Evolutionary conservation across 768 basidiomycete genomes (phyloP).

Genomic region (Mycena sanguinolenta): DNA sequence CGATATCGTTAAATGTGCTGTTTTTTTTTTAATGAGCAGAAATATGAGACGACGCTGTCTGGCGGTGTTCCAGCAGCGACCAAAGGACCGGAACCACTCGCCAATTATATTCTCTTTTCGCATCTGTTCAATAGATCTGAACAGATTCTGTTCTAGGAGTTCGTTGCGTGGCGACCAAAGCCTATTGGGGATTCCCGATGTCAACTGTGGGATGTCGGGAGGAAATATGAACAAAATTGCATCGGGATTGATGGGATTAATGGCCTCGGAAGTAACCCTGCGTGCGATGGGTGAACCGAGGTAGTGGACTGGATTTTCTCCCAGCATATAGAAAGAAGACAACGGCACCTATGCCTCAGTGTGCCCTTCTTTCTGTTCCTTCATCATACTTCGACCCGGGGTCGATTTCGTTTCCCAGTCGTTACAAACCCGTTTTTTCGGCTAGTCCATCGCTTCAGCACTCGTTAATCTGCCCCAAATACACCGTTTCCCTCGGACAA

Average conservation of each 20-base stretch:
- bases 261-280: background rate
- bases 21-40: too few relatives aligned
- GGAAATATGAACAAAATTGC: background rate
- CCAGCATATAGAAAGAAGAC: background rate
- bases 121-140: background rate
- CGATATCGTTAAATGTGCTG: too few relatives aligned
- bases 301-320: background rate
- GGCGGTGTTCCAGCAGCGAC: too few relatives aligned
- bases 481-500: background rate
- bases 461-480: background rate
- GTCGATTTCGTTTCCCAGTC: conserved; percentile 2
- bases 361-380: background rate
- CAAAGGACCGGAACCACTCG: too few relatives aligned
- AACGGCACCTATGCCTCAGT: background rate
- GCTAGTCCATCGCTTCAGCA: background rate
- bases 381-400: background rate
- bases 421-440: background rate
- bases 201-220: background rate
- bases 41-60: too few relatives aligned
- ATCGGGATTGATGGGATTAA: background rate
- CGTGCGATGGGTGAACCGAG: background rate
- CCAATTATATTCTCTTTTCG: background rate
- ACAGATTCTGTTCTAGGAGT: background rate
- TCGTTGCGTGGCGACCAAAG: background rate
- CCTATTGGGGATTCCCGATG: background rate